These are phyloP conservation scores for Rhodotorula sp. DNA, from an alignment of 1,284 basidiomycete species.

Conservation along the genomic window DNA sequence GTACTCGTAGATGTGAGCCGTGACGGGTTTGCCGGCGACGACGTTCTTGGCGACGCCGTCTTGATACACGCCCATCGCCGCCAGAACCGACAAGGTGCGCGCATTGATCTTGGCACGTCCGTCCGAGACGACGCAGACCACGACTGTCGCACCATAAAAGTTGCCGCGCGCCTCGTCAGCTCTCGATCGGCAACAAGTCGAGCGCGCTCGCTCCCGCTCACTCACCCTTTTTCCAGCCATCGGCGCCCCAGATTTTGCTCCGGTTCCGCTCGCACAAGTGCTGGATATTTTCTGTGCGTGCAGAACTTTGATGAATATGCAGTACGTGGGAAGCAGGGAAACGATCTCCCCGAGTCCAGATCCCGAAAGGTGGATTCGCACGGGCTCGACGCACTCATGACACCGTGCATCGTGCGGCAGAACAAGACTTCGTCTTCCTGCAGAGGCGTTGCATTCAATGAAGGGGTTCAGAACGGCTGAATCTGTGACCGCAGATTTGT, in stretches of 20 bases:
- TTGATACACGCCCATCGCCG: constrained; percentile 80
- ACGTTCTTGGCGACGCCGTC: constrained; percentile 90
- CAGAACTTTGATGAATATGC: no score
- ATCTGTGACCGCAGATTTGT: no score
- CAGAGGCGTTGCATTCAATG: no score
- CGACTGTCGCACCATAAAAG: no score
- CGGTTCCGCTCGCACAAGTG: constrained; percentile 76
- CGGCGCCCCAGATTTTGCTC: constrained; percentile 90
- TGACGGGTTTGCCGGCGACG: constrained; percentile 79
- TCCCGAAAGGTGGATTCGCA: not conserved
- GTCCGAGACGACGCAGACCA: constrained; percentile 84
- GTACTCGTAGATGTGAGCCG: constrained; percentile 85
- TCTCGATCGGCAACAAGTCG: not conserved
- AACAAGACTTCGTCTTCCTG: constrained; percentile 62
- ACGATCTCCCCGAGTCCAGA: no score
- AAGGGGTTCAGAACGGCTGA: no score
- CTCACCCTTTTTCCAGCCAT: constrained; percentile 84
- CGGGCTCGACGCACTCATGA: constrained; percentile 59
- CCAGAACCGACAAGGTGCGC: constrained; percentile 69
- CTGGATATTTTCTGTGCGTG: constrained; percentile 57
- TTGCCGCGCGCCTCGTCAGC: no score
- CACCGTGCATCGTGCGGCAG: constrained; percentile 84
- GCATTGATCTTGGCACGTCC: constrained; percentile 81
- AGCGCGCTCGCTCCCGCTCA: not conserved
- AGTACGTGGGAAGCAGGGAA: not conserved